Evolutionary conservation across 176 grass and related monocot species (phyloP).

Genomic region (Bothriochloa decipiens): DNA sequence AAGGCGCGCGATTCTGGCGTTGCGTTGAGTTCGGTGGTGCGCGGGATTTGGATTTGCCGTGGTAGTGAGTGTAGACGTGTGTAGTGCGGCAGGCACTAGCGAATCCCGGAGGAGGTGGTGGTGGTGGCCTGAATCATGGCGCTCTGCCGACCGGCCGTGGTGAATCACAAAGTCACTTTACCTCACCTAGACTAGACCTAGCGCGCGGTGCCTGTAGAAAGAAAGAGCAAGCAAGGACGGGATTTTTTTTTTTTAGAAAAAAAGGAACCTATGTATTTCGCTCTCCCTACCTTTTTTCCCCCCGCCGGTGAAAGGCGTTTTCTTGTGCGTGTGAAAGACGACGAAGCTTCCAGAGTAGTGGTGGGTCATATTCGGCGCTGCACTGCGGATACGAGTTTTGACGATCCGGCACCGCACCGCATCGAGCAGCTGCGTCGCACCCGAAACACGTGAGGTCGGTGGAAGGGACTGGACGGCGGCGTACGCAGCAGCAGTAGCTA

Average conservation of each 20-base stretch:
- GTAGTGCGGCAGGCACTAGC: neutral
- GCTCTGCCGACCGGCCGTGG: neutral
- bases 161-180: constrained; percentile 6
- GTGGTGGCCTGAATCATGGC: constrained; percentile 1
- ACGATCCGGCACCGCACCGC: neutral
- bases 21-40: too few relatives aligned
- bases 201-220: neutral
- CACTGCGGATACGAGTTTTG: neutral
- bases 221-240: neutral
- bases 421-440: constrained; percentile 24
- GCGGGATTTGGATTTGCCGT: neutral
- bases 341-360: neutral
- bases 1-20: neutral
- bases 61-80: neutral
- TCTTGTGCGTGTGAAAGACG: neutral
- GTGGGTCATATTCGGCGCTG: neutral
- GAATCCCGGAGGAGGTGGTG: neutral
- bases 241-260: too few relatives aligned
- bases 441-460: constrained; percentile 13
- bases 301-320: neutral
- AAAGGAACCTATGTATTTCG: too few relatives aligned
- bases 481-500: neutral
- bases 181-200: neutral
- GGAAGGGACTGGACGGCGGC: neutral
- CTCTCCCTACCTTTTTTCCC: too few relatives aligned